Conservation (phyloP, 2,329 filamentous ascomycete genomes). For the Colletotrichum lindemuthianum region DNA sequence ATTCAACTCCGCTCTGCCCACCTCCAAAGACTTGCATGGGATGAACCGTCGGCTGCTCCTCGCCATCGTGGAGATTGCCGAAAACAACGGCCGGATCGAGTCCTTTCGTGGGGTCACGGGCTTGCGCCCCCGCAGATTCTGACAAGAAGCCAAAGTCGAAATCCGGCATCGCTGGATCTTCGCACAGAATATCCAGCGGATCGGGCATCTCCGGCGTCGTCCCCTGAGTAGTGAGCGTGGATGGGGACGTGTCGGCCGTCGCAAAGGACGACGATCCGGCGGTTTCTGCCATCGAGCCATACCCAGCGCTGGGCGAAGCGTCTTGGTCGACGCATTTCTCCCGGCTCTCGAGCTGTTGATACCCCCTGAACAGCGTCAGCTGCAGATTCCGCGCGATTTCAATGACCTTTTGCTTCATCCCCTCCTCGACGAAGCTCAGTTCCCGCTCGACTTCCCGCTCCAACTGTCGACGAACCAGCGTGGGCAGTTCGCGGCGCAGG, state of each 20-base stretch:
- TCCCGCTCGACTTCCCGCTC: constrained; percentile 41
- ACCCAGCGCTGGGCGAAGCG: not conserved
- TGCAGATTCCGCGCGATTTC: constrained; percentile 40
- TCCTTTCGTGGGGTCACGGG: not conserved
- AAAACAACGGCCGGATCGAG: not conserved
- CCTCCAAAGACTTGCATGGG: constrained; percentile 6
- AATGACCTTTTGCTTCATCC: constrained; percentile 38
- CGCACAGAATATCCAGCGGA: constrained; percentile 22
- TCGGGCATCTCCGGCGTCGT: constrained; percentile 29
- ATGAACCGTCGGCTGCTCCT: not conserved
- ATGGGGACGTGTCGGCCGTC: constrained; percentile 20
- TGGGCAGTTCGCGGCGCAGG: constrained; percentile 47
- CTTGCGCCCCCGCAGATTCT: not conserved
- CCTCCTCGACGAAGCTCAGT: constrained; percentile 40
- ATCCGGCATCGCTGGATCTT: constrained; percentile 14
- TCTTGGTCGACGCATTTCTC: not conserved
- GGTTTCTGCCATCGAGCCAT: not conserved
- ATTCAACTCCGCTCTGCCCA: not conserved
- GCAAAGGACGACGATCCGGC: not conserved
- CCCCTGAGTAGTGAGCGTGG: constrained; percentile 21
- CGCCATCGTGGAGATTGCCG: not conserved
- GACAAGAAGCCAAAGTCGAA: constrained; percentile 26
- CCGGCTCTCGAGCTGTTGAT: constrained; percentile 24
- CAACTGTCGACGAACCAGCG: constrained; percentile 45
- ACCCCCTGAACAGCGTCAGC: constrained; percentile 38